Evolutionary conservation across 106 monocot species (phyloP), one percentile per base, ranked within the genome.

Genomic region (Cymbidium sinense): DNA sequence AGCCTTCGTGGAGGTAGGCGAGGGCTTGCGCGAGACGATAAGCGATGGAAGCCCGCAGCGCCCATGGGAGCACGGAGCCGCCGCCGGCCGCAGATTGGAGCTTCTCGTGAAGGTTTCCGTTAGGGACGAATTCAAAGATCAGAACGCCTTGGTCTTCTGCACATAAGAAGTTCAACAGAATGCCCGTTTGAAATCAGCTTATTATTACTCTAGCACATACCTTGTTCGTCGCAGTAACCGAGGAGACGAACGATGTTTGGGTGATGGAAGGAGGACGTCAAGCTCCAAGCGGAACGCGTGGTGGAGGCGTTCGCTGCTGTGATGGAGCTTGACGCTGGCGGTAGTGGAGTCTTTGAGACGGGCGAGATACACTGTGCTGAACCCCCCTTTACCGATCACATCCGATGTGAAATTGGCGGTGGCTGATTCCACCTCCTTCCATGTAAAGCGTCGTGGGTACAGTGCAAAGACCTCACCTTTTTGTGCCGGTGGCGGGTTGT

Each of bases 221-320:
- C 95, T 44, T 71, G 55, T 34, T 92, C 88, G 78, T 92, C 92
- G 83, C 88, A 92, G 83, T 78, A 95, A 23, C 88, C 95, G 73
- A 92, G 75, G 47, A 95, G 82, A 65, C 78, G 51, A 75, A 95
- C 90, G 80, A 95, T 84, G 85, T 85, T 34, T 0, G 77, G 85
- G 82, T 92, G 88, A 50, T 79, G 79, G 81, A 50, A 77, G 85
- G 80, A 92, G 82, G 29, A 90, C 77, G 70, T 88, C 92, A 21
- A 90, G 86, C 82, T 95, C 95, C 75, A 79, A 80, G 17, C 75
- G 73, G 77, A 95, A 95, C 5, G 86, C 95, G 35, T 83, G 87
- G 73, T 77, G 86, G 20, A 86, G 82, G 43, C 90, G 80, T 78
- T 86, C 85, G 83, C 89, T 93, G 74, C 81, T 75, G 37, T 79